phyloP scores from a whole-genome alignment of 2,329 filamentous ascomycete genomes.

The Fusarium sp. region DNA sequence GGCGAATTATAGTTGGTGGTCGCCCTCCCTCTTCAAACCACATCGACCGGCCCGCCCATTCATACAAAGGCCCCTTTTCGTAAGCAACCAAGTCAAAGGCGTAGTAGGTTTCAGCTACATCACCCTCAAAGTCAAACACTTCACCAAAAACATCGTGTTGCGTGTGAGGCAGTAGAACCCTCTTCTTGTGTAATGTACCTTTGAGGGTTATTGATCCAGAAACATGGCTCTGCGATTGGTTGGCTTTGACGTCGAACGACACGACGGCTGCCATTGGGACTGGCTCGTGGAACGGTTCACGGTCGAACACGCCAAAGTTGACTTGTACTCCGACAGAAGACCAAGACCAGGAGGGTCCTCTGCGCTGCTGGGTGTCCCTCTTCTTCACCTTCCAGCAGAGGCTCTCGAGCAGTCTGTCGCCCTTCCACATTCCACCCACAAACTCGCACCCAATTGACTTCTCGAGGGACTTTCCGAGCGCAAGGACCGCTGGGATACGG shows the following conservation, averaged over 20 bases:
- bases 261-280: neutral
- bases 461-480: neutral
- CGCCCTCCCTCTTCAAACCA: neutral
- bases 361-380: neutral
- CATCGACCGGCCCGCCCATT: neutral
- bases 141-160: no score
- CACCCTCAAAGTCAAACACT: no score
- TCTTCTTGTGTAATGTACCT: neutral
- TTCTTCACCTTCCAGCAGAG: neutral
- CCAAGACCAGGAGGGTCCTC: neutral
- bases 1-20: neutral
- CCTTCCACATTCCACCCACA: neutral
- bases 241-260: neutral
- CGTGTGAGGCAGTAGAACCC: no score
- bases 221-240: neutral
- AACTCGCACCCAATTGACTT: neutral
- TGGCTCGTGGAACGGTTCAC: neutral
- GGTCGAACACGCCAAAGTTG: neutral
- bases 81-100: neutral
- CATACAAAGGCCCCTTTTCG: neutral
- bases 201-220: neutral
- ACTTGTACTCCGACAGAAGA: neutral
- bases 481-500: neutral
- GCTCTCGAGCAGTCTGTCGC: neutral
- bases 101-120: neutral